Conservation (phyloP, 2,329 filamentous ascomycete species). For the Thermochaetoides dissita region DNA sequence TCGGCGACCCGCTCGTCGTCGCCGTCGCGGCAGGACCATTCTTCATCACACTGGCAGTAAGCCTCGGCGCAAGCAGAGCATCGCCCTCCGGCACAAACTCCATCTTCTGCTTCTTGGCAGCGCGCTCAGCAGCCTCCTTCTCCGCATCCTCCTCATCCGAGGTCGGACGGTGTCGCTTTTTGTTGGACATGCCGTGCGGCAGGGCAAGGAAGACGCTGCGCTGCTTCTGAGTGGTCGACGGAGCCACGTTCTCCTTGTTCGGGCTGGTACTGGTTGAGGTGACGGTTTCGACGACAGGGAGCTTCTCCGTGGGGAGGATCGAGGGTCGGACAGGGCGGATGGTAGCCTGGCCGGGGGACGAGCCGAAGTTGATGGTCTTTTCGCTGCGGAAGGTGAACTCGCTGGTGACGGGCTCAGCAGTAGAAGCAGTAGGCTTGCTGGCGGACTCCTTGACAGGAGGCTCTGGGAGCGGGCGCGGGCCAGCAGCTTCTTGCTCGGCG, state of each 20-base stretch:
- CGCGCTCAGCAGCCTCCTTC: slow-evolving; percentile 32
- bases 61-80: slow-evolving; percentile 36
- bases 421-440: slow-evolving; percentile 4
- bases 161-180: slow-evolving; percentile 48
- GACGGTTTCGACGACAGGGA: neutral
- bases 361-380: slow-evolving; percentile 49
- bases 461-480: slow-evolving; percentile 15
- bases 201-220: slow-evolving; percentile 28
- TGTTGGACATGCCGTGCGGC: slow-evolving; percentile 49
- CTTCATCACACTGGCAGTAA: slow-evolving; percentile 16
- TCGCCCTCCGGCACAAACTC: slow-evolving; percentile 35
- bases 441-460: slow-evolving; percentile 9
- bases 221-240: neutral
- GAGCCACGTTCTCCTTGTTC: slow-evolving; percentile 42
- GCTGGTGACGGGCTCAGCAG: slow-evolving; percentile 30
- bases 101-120: slow-evolving; percentile 45
- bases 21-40: neutral
- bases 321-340: slow-evolving; percentile 46
- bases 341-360: slow-evolving; percentile 44
- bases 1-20: slow-evolving; percentile 3
- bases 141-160: slow-evolving; percentile 43
- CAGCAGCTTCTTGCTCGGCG: slow-evolving; percentile 4
- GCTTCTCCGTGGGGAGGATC: slow-evolving; percentile 23
- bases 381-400: slow-evolving; percentile 54
- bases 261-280: slow-evolving; percentile 21